Percentiles rank a stretch among this genome's conserved stretches.
phyloP scores from a whole-genome alignment of 768 basidiomycete genomes.

The Collybia sp. region DNA sequence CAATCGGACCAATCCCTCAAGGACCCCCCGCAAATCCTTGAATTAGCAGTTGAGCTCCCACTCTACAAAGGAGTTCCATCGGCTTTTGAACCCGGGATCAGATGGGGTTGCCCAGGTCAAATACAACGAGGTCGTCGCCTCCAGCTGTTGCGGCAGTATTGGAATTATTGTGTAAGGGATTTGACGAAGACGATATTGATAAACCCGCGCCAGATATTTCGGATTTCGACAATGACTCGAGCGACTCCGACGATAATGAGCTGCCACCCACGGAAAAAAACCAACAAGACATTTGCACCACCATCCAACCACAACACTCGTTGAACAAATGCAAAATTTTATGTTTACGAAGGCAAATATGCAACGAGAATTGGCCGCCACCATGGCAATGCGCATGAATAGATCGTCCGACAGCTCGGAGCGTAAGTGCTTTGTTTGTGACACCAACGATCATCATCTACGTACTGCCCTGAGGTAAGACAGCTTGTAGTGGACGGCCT shows the following conservation, averaged over 20 bases:
- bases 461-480: constrained; percentile 6
- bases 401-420: not conserved
- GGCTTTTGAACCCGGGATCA: not conserved
- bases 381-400: not conserved
- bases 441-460: constrained; percentile 1
- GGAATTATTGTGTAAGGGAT: not conserved
- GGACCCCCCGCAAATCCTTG: not conserved
- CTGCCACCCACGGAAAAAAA: too few relatives aligned
- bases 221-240: not conserved
- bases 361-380: not conserved
- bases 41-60: not conserved
- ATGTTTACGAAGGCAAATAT: not conserved
- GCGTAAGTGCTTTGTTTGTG: constrained; percentile 9
- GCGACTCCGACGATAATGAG: too few relatives aligned
- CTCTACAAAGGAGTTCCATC: constrained; percentile 4
- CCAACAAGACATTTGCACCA: too few relatives aligned
- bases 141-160: not conserved
- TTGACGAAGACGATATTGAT: not conserved
- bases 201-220: not conserved
- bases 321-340: too few relatives aligned
- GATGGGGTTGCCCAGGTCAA: not conserved
- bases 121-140: not conserved
- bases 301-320: too few relatives aligned
- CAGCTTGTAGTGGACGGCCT: constrained; percentile 3
- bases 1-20: not conserved